Conservation (phyloP, 768 basidiomycete genomes). For the Kwoniella europaea region DNA sequence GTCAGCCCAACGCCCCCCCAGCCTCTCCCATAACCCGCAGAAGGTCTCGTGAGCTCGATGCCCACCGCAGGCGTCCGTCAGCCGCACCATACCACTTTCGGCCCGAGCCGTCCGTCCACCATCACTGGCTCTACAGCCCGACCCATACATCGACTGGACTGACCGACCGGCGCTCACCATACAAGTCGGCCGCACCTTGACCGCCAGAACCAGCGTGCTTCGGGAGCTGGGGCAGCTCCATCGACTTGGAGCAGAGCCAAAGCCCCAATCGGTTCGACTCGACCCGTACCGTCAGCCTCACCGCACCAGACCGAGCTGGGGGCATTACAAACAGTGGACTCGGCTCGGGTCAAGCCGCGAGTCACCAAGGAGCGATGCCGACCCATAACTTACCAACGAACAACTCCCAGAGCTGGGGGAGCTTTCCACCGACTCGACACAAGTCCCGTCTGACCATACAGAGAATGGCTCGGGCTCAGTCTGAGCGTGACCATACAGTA, state of each 20-base stretch:
- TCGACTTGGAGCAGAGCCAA: neutral
- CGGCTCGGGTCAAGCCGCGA: neutral
- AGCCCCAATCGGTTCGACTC: no score
- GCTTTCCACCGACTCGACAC: neutral
- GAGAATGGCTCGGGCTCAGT: neutral
- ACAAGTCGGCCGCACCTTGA: no score
- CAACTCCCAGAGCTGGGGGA: neutral
- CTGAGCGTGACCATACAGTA: neutral
- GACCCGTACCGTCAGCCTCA: no score
- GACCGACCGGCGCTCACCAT: neutral
- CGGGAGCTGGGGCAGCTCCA: slow-evolving; percentile 1
- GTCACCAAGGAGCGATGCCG: neutral
- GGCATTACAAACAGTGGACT: neutral
- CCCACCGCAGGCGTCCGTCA: no score
- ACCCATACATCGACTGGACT: neutral
- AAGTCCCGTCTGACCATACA: neutral
- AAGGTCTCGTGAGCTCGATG: no score
- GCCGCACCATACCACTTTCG: neutral
- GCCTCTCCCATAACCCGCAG: no score
- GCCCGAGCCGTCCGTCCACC: neutral
- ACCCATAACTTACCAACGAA: neutral
- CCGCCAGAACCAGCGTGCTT: neutral
- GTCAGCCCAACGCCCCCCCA: neutral
- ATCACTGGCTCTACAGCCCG: neutral
- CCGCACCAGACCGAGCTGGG: neutral